Evolutionary conservation across 345 rosid genomes (phyloP).

Genomic region (Clarkia xantiana): DNA sequence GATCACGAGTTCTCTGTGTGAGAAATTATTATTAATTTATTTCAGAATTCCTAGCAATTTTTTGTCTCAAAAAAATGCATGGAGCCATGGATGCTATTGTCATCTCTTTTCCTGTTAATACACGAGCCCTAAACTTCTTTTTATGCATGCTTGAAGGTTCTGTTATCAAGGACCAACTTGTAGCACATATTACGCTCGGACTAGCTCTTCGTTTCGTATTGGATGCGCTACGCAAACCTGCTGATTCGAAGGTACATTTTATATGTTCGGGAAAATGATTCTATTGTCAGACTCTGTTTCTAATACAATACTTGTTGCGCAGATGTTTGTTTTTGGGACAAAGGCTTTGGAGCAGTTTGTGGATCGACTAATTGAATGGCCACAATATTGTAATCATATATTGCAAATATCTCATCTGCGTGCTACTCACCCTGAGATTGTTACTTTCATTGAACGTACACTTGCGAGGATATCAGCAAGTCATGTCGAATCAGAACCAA

Average conservation of each 20-base stretch:
- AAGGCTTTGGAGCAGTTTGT: constrained; percentile 93
- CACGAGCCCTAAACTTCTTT: no score
- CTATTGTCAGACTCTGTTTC: constrained; percentile 1
- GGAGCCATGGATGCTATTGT: no score
- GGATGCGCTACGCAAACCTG: constrained; percentile 91
- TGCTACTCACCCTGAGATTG: constrained; percentile 66
- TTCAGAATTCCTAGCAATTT: no score
- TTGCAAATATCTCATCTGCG: constrained; percentile 96
- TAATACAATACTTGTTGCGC: constrained; percentile 12
- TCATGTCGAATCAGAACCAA: constrained; percentile 54
- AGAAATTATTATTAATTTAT: no score
- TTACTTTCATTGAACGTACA: constrained; percentile 71
- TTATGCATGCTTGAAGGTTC: constrained; percentile 26
- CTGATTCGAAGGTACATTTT: constrained; percentile 84
- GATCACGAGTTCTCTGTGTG: no score
- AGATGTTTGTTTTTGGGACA: constrained; percentile 97
- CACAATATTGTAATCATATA: constrained; percentile 95
- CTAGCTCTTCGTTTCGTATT: constrained; percentile 86
- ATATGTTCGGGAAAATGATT: neutral
- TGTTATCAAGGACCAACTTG: constrained; percentile 93
- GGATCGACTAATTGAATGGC: constrained; percentile 93
- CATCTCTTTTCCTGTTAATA: no score
- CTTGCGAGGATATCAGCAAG: constrained; percentile 79
- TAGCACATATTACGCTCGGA: constrained; percentile 79
- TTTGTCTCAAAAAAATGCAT: no score